Percentiles rank a stretch among this genome's conserved stretches.
Conservation (phyloP, 371 early-diverging fungal species). For the Sporodiniella umbellata region DNA sequence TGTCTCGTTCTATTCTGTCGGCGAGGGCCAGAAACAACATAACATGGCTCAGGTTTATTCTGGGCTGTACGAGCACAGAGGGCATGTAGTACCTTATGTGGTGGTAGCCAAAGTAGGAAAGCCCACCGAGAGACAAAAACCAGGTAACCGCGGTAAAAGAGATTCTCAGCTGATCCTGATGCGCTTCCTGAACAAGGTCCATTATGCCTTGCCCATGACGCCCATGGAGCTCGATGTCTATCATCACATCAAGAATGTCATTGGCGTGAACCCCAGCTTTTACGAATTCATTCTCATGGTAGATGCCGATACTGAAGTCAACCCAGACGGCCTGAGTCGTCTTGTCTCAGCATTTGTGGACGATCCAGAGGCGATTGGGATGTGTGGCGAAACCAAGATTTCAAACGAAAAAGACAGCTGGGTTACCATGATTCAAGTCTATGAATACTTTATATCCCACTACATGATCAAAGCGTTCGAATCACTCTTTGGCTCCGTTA, state of each 20-base stretch:
- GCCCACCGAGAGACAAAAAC: constrained; percentile 67
- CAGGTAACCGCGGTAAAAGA: constrained; percentile 98
- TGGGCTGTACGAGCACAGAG: constrained; percentile 88
- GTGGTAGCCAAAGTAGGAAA: constrained; percentile 92
- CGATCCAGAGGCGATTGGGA: constrained; percentile 81
- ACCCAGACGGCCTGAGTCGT: constrained; percentile 71
- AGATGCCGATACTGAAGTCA: constrained; percentile 94
- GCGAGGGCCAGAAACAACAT: constrained; percentile 81
- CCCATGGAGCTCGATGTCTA: constrained; percentile 90
- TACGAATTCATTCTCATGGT: constrained; percentile 95
- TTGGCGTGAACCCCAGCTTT: constrained; percentile 68
- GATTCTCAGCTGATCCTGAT: constrained; percentile 98
- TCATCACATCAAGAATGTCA: constrained; percentile 75
- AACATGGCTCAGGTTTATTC: constrained; percentile 97
- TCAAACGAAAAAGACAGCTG: constrained; percentile 72
- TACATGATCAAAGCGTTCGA: constrained; percentile 98
- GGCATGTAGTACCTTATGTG: constrained; percentile 87
- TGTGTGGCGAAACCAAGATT: constrained; percentile 91
- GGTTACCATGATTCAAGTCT: constrained; percentile 96
- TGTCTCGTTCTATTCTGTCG: constrained; percentile 83
- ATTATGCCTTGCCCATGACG: constrained; percentile 82
- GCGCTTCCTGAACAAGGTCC: constrained; percentile 95
- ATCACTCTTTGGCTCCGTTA: constrained; percentile 84
- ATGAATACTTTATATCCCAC: constrained; percentile 99
- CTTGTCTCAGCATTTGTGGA: constrained; percentile 79